Evolutionary conservation across 352 stramenopile genomes (phyloP), one percentile per base, ranked within the genome.

Genomic region (Phytophthora crassamura): DNA sequence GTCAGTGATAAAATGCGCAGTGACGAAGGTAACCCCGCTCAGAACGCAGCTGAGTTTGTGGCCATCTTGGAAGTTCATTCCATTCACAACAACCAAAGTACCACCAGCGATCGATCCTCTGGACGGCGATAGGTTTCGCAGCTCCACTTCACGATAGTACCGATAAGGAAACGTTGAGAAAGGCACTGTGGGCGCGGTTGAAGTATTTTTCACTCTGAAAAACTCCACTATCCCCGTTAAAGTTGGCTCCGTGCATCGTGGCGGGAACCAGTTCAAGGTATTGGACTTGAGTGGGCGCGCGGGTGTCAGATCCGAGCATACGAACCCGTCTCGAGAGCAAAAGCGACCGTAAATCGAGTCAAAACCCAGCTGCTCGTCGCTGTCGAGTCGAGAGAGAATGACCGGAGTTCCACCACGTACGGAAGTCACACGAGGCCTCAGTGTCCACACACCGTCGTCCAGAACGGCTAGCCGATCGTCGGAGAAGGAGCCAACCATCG

Each of bases 1-100:
- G 7, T 74, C 51, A 52, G 35, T 74, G 32, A 79, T 57, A 38
- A 80, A 78, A 25, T 67, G 22, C 9, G 67, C 72, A 32, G 16
- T 46, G 2, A 71, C 38, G 34, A 77, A 72, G 0, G 36, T 48
- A 4, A 16, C 54, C 10, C 58, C 69, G 38, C 66, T 72, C 20
- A 84, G 11, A 30, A 81, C 69, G 47, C 75, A 84, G n/a, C 62
- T 65, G 2, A 84, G 34, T 7, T 58, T 61, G 7, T 69, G 55
- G 42, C 55, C 53, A 49, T 67, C 56, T 33, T 65, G 65, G 35
- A 89, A 88, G 15, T 74, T 28, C 0, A 28, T 10, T 0, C 77
- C 80, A 4, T 48, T 57, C 16, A 89, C 16, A 22, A 63, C 75
- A 25, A 84, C 49, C 30, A 63, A 10, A 9, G 75, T 84, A 6